Evolutionary conservation across 257 asterid species (phyloP).

Genomic region (Solanum sparsipilum): DNA sequence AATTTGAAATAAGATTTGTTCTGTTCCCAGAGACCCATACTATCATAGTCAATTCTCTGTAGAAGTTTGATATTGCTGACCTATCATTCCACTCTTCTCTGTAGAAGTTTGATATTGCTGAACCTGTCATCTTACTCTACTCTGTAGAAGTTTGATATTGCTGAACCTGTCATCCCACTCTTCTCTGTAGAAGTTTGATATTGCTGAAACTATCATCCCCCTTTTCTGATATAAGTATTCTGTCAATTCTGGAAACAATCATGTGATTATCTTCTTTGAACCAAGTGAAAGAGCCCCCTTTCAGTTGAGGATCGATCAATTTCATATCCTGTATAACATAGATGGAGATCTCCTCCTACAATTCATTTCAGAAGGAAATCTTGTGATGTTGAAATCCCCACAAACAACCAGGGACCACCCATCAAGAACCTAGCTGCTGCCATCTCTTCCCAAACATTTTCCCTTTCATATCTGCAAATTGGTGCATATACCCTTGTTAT

Average conservation of each 20-base stretch:
- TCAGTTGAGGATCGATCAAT: background rate
- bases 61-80: background rate
- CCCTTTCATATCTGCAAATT: background rate
- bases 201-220: background rate
- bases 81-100: background rate
- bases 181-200: background rate
- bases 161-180: background rate
- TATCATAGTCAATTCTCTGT: background rate
- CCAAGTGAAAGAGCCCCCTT: background rate
- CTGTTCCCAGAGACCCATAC: background rate
- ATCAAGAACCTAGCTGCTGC: background rate
- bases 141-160: background rate
- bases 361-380: background rate
- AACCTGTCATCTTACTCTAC: background rate
- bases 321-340: background rate
- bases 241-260: background rate
- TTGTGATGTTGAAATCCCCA: background rate
- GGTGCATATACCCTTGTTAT: background rate
- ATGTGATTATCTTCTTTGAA: background rate
- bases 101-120: background rate
- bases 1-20: background rate
- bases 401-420: background rate
- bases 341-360: background rate
- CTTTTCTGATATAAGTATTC: background rate
- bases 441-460: background rate